Conservation (phyloP, 179 eudicot genomes). For the Dionaea muscipula region DNA sequence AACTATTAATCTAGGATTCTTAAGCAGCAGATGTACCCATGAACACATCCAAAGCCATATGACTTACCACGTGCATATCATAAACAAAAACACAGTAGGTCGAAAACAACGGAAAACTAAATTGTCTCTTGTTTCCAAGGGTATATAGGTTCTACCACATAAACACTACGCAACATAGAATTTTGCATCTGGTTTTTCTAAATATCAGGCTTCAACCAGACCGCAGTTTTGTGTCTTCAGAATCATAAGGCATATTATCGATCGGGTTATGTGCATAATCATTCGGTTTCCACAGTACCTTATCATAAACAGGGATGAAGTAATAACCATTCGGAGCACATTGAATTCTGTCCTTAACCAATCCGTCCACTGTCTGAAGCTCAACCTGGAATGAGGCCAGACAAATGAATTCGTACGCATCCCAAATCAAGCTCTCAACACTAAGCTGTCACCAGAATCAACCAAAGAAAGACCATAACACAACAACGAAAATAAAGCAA, state of each 20-base stretch:
- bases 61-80: too few species aligned
- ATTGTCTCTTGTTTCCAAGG: too few species aligned
- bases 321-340: conserved; percentile 99
- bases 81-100: too few species aligned
- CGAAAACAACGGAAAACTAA: too few species aligned
- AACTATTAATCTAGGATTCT: too few species aligned
- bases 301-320: conserved; percentile 95
- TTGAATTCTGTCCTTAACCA: conserved; percentile 92
- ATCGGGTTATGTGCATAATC: neutral
- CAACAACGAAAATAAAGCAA: neutral
- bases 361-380: conserved; percentile 81
- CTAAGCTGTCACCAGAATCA: neutral
- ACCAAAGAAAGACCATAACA: neutral
- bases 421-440: too few species aligned
- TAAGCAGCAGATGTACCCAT: too few species aligned
- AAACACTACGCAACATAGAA: too few species aligned
- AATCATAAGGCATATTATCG: neutral
- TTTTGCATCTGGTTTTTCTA: neutral
- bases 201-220: neutral
- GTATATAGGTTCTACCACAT: too few species aligned
- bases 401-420: too few species aligned
- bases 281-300: conserved; percentile 32
- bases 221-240: neutral
- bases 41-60: too few species aligned
- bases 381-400: conserved; percentile 47